These are phyloP conservation scores for Termitomyces heimii DNA, from an alignment of 768 basidiomycete species.

Conservation along the genomic window DNA sequence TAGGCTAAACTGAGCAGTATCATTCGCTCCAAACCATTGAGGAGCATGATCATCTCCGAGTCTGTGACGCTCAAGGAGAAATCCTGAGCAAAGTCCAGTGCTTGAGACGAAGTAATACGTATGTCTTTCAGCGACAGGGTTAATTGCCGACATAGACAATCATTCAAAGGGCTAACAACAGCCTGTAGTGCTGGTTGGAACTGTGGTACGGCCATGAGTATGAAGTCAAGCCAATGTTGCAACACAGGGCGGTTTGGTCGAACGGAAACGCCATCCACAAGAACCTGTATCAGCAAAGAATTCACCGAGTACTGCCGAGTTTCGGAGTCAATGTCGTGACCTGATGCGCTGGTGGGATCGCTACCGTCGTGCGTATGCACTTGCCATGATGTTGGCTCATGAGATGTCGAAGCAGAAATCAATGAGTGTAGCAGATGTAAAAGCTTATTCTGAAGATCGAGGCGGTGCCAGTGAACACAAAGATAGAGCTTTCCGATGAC, in stretches of 20 bases:
- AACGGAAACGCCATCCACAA: slow-evolving; percentile 74
- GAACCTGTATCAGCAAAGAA: slow-evolving; percentile 67
- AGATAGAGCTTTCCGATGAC: slow-evolving; percentile 73
- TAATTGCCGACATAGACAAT: slow-evolving; percentile 73
- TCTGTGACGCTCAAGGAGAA: slow-evolving; percentile 56
- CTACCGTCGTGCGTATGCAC: slow-evolving; percentile 24
- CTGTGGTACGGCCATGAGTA: slow-evolving; percentile 85
- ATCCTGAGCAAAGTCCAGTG: slow-evolving; percentile 33
- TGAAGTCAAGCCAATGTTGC: slow-evolving; percentile 96
- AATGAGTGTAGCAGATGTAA: slow-evolving; percentile 87
- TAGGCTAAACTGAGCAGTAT: slow-evolving; percentile 68
- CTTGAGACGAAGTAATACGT: slow-evolving; percentile 32
- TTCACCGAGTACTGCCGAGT: slow-evolving; percentile 46
- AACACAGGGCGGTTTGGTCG: slow-evolving; percentile 71
- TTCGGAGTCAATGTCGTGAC: slow-evolving; percentile 27
- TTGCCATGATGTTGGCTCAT: slow-evolving; percentile 24
- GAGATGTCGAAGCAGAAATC: slow-evolving; percentile 56
- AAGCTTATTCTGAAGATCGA: slow-evolving; percentile 90
- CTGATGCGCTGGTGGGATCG: slow-evolving; percentile 24
- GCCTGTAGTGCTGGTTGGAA: slow-evolving; percentile 68
- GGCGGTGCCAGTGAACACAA: slow-evolving; percentile 58
- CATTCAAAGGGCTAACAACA: slow-evolving; percentile 68
- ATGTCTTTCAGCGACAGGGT: slow-evolving; percentile 50
- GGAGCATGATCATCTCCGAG: slow-evolving; percentile 77
- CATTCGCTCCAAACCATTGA: slow-evolving; percentile 80